Percentiles rank a stretch among this genome's conserved stretches.
phyloP scores from a whole-genome alignment of 495 filamentous ascomycete genomes.

The Penicillium longicatenatum region DNA sequence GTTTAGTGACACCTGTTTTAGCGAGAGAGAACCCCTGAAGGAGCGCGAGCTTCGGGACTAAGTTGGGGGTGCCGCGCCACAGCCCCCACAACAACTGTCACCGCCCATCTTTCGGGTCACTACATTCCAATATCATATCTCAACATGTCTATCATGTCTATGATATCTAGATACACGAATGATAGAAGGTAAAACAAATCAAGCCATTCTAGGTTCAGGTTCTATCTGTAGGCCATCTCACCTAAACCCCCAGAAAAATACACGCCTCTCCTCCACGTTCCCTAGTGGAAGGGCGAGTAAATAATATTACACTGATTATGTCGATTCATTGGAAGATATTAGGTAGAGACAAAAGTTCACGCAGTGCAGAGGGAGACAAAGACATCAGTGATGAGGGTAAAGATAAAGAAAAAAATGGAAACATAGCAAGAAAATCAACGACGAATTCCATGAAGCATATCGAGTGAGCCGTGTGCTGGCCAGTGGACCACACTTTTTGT shows the following conservation, averaged over 20 bases:
- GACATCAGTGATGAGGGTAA: slow-evolving; percentile 20
- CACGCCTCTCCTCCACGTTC: background rate
- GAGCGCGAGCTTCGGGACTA: slow-evolving; percentile 33
- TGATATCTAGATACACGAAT: background rate
- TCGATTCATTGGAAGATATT: slow-evolving; percentile 35
- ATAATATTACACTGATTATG: slow-evolving; percentile 30
- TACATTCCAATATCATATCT: background rate
- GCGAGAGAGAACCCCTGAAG: slow-evolving; percentile 47
- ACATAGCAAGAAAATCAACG: slow-evolving; percentile 36
- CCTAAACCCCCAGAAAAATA: slow-evolving; percentile 1
- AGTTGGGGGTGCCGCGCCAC: slow-evolving; percentile 40
- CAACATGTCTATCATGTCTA: background rate
- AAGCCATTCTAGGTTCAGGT: background rate
- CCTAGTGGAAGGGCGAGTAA: slow-evolving; percentile 8
- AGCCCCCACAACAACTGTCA: slow-evolving; percentile 36
- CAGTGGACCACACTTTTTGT: slow-evolving; percentile 3
- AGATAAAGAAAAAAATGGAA: slow-evolving; percentile 19
- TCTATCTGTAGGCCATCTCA: slow-evolving; percentile 3
- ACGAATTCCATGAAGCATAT: slow-evolving; percentile 30
- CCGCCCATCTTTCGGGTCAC: slow-evolving; percentile 25
- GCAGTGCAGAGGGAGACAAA: slow-evolving; percentile 30
- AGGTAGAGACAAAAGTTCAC: slow-evolving; percentile 34
- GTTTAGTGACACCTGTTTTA: slow-evolving; percentile 40
- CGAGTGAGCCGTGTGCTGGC: slow-evolving; percentile 18
- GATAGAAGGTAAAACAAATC: background rate